Conservation (phyloP, 768 basidiomycete species). For the Tephrocybe sp. region DNA sequence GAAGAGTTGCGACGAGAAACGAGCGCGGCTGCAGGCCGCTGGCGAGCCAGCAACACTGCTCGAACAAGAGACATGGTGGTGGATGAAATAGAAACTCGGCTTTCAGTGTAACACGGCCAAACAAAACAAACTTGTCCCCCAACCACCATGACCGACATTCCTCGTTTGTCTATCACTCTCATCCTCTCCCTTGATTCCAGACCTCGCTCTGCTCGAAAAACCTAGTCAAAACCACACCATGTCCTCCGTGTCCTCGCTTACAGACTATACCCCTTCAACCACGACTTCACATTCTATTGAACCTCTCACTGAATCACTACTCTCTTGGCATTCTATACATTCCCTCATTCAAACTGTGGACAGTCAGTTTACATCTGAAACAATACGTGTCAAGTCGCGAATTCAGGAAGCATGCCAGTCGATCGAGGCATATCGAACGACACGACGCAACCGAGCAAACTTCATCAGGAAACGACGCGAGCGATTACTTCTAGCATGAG, state of each 20-base stretch:
- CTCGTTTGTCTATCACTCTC: conserved; percentile 26
- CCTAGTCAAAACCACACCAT: neutral
- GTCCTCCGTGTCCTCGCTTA: neutral
- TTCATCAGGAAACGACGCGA: neutral
- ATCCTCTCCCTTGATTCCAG: conserved; percentile 26
- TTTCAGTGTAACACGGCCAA: conserved; percentile 11
- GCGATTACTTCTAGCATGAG: neutral
- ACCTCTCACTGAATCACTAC: too few relatives aligned
- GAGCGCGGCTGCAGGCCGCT: conserved; percentile 27
- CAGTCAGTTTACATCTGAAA: conserved; percentile 26
- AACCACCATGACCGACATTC: conserved; percentile 9
- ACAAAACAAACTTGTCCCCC: conserved; percentile 8
- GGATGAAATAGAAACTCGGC: neutral
- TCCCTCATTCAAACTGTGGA: conserved; percentile 34
- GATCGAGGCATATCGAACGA: conserved; percentile 18
- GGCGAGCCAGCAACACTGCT: conserved; percentile 34
- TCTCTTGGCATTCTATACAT: too few relatives aligned
- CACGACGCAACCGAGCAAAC: neutral
- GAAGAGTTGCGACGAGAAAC: conserved; percentile 40
- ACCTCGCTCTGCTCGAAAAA: neutral
- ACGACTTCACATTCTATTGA: neutral
- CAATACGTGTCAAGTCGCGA: conserved; percentile 19
- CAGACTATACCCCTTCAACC: conserved; percentile 1
- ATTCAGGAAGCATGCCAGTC: conserved; percentile 22
- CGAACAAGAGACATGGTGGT: conserved; percentile 41